Conservation (phyloP, 2,329 filamentous ascomycete species). For the Ophiocordyceps camponoti-rufipedis region DNA sequence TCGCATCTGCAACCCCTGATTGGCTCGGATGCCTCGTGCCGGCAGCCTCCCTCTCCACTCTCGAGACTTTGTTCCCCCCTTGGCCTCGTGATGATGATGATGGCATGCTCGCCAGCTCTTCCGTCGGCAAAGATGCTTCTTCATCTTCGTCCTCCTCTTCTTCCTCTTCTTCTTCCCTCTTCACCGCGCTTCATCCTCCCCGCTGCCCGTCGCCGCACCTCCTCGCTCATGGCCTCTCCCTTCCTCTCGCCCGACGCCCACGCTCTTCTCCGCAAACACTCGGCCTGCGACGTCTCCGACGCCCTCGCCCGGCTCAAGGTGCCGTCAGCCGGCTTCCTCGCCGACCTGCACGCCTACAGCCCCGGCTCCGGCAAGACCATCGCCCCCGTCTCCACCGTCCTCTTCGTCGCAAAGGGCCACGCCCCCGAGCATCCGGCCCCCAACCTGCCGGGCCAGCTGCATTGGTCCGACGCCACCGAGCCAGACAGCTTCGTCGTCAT, state of each 20-base stretch:
- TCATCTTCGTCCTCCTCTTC: too few species aligned
- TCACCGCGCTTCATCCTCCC: too few species aligned
- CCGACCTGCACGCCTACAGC: conserved; percentile 27
- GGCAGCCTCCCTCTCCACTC: too few species aligned
- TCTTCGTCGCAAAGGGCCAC: conserved; percentile 42
- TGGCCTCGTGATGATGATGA: too few species aligned
- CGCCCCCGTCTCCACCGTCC: conserved; percentile 39
- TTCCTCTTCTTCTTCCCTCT: too few species aligned
- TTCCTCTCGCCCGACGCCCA: conserved; percentile 5
- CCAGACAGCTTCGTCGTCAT: conserved; percentile 45
- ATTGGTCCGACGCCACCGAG: conserved; percentile 50
- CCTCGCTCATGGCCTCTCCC: background rate
- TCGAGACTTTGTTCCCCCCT: background rate
- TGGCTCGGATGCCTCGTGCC: background rate
- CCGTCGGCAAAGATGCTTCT: too few species aligned
- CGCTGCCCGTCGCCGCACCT: background rate
- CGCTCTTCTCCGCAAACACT: conserved; percentile 17
- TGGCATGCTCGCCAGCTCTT: too few species aligned
- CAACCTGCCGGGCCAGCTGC: conserved; percentile 39
- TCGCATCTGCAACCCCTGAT: background rate
- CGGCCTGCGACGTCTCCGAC: conserved; percentile 47
- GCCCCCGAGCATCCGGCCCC: conserved; percentile 9
- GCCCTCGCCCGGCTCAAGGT: conserved; percentile 53
- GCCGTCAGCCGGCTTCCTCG: conserved; percentile 46
- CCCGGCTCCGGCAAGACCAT: conserved; percentile 9